Conservation (phyloP, 2,329 filamentous ascomycete species). For the Diplodia scrobiculata region DNA sequence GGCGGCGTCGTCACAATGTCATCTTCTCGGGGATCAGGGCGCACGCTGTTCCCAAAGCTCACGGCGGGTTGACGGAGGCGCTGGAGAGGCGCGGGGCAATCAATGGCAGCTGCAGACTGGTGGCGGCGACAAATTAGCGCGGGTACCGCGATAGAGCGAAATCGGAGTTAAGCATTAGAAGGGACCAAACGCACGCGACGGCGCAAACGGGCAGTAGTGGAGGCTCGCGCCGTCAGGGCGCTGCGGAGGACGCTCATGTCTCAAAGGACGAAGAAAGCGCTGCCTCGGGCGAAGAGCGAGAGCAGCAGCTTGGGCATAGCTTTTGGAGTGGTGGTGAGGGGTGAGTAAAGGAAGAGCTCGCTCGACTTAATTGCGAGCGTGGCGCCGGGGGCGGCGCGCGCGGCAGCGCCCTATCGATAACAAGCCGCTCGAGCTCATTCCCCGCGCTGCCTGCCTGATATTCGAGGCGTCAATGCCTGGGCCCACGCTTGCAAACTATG, state of each 20-base stretch:
- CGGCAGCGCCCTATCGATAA: conserved; percentile 28
- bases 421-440: background rate
- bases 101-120: conserved; percentile 20
- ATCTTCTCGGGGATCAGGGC: conserved; percentile 23
- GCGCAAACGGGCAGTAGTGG: conserved; percentile 7
- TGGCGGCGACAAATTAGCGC: background rate
- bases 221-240: conserved; percentile 13
- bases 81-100: background rate
- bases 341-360: conserved; percentile 21
- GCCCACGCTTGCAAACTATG: background rate
- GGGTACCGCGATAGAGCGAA: conserved; percentile 4
- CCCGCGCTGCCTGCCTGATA: background rate
- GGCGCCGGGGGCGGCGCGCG: background rate
- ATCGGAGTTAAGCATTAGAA: conserved; percentile 20
- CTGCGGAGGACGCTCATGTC: conserved; percentile 27
- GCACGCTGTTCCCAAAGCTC: conserved; percentile 28
- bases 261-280: conserved; percentile 24
- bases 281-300: conserved; percentile 22
- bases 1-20: background rate
- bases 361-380: background rate
- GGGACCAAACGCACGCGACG: conserved; percentile 15
- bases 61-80: background rate
- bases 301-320: conserved; percentile 24
- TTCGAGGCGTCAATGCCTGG: background rate
- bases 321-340: background rate